These are phyloP conservation scores for Ophiostoma sp. DNA, from an alignment of 2,329 filamentous ascomycete species.

Conservation along the genomic window DNA sequence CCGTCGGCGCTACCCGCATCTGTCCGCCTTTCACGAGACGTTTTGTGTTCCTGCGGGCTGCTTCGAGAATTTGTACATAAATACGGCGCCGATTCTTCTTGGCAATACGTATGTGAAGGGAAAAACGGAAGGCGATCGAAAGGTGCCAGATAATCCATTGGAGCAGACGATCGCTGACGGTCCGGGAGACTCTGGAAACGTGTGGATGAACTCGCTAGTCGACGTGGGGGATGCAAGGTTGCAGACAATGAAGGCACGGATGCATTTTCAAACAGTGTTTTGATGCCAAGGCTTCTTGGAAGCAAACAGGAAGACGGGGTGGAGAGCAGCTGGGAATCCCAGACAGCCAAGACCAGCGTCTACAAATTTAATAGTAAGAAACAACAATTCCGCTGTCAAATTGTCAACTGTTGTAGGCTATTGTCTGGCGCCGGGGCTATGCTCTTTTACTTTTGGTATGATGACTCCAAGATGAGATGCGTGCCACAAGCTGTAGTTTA, in stretches of 20 bases:
- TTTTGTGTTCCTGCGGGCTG: constrained; percentile 24
- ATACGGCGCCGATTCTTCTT: constrained; percentile 24
- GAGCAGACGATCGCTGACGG: no score
- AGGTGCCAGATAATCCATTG: no score
- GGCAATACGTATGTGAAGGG: constrained; percentile 12
- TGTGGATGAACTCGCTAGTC: constrained; percentile 24
- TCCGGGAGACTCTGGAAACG: neutral
- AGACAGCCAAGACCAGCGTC: neutral
- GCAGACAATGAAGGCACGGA: constrained; percentile 23
- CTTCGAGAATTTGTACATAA: constrained; percentile 27
- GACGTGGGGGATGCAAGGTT: constrained; percentile 20
- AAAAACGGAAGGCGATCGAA: no score
- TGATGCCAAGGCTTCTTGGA: neutral
- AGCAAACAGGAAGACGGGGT: neutral
- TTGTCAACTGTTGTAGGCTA: no score
- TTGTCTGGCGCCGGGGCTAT: no score
- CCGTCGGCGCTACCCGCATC: constrained; percentile 16
- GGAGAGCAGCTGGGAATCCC: no score
- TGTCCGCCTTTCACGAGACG: constrained; percentile 27
- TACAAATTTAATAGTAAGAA: no score
- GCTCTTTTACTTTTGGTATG: no score
- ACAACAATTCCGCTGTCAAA: no score
- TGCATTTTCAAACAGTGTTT: neutral
- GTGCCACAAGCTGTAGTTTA: no score
- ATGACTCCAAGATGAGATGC: no score